A percentile compares a stretch with the other conserved stretches of the same genome.
These are phyloP conservation scores for Fomitopsis pulvina DNA, from an alignment of 768 basidiomycete genomes.

Conservation along the genomic window DNA sequence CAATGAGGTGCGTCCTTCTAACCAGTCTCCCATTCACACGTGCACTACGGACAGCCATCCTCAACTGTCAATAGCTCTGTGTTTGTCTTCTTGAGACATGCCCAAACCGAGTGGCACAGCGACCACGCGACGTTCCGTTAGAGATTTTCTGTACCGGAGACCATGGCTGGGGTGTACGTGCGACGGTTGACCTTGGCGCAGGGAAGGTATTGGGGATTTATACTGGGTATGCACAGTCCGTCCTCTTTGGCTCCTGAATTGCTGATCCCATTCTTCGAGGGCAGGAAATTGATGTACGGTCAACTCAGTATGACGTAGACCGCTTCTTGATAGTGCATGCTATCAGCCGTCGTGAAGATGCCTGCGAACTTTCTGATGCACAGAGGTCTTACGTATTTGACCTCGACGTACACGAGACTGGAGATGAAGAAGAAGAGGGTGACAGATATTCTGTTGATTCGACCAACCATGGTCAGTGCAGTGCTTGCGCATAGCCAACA, in stretches of 20 bases:
- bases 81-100: slow-evolving; percentile 37
- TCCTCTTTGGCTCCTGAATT: neutral
- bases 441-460: slow-evolving; percentile 51
- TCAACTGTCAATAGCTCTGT: slow-evolving; percentile 28
- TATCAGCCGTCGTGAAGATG: slow-evolving; percentile 37
- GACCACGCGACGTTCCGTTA: slow-evolving; percentile 46
- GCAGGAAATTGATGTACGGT: slow-evolving; percentile 41
- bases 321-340: neutral
- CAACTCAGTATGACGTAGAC: neutral
- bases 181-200: slow-evolving; percentile 30
- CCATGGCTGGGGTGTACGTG: slow-evolving; percentile 64
- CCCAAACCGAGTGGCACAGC: slow-evolving; percentile 56
- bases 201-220: slow-evolving; percentile 66
- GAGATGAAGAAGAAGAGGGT: slow-evolving; percentile 26
- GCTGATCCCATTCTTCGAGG: slow-evolving; percentile 1
- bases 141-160: slow-evolving; percentile 59
- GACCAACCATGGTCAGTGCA: slow-evolving; percentile 37
- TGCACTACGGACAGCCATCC: too few species aligned
- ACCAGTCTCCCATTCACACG: too few species aligned
- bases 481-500: neutral
- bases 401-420: slow-evolving; percentile 48
- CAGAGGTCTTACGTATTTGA: slow-evolving; percentile 52
- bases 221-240: slow-evolving; percentile 48
- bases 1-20: slow-evolving; percentile 37
- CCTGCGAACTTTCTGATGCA: slow-evolving; percentile 29